Base-by-base conservation (phyloP, 75 land plant genomes). In the Picea sitchensis region DNA sequence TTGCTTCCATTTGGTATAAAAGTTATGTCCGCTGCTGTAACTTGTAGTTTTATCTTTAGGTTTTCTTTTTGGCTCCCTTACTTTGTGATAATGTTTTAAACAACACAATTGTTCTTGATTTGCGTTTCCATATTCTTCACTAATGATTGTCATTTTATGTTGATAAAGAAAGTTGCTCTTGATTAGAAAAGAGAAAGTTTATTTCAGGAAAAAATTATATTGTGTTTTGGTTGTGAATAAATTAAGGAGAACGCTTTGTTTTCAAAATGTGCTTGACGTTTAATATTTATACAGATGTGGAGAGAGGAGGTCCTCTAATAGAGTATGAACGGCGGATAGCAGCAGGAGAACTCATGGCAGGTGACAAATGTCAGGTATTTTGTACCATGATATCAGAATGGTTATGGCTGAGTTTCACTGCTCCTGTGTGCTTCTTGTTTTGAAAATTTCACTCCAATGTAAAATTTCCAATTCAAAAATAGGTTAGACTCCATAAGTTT, bases 271-370 rank as follows among this genome's bases (percentile, higher is more conserved):
- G 54, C 11, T 47, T 47, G 54, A 47, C 1, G 54, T 47, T 51
- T 51, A 51, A 51, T 9, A 2, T 51, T 51, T 51, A 51, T 51
- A 44, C 44, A 47, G 77, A 58, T 57, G 17, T 58, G 61, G 77
- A 76, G 17, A 58, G 77, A 54, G n/a, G 77, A n/a, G 98, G 99
- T 38, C 99, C 99, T 8, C 81, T 96, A 63, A 80, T 87, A 9
- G 95, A 96, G 86, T 96, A 96, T 80, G 92, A 96, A 59, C 85
- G 98, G 54, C 90, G 94, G 75, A 93, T 96, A 78, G 88, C 83
- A 23, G 73, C 92, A 9, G 95, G 99, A 61, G 93, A 92, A 36
- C 92, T 96, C 38, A 71, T 84, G 62, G 92, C 92, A 59, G 99
- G 98, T 5, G 99, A 96, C 77, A 73, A 41, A 60, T 84, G 77